Conservation (phyloP, 179 eudicot species). For the Spergularia azorica region DNA sequence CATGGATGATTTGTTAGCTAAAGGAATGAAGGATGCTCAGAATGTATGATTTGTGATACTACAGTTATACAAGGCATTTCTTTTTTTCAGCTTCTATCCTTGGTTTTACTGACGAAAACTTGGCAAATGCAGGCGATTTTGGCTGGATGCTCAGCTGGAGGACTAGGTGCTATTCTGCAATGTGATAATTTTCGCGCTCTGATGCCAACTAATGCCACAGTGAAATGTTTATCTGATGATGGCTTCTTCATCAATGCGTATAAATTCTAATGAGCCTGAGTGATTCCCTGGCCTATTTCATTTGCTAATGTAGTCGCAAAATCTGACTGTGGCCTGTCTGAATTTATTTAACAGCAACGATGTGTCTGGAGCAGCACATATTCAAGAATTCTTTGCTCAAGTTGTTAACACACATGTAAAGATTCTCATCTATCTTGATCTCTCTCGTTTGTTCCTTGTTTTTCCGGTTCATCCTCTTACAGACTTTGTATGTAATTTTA, state of each 20-base stretch:
- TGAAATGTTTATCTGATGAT: constrained; percentile 61
- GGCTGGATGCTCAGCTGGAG: constrained; percentile 75
- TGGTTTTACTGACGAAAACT: background rate
- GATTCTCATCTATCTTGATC: no score
- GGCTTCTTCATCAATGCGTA: constrained; percentile 56
- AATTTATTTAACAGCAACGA: constrained; percentile 50
- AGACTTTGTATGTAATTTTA: no score
- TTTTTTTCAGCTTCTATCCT: background rate
- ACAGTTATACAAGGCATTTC: background rate
- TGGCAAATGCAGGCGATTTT: constrained; percentile 46
- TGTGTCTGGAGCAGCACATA: constrained; percentile 53
- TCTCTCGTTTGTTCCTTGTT: background rate
- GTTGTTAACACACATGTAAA: constrained; percentile 73
- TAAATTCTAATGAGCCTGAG: background rate
- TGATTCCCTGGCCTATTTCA: background rate
- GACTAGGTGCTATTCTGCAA: constrained; percentile 55
- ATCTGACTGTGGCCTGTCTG: background rate
- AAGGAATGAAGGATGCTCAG: constrained; percentile 57
- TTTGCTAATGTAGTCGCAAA: background rate
- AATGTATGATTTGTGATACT: constrained; percentile 34
- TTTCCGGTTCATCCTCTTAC: background rate
- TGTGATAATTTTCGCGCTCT: constrained; percentile 55
- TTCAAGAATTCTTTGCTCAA: constrained; percentile 50
- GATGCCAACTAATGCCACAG: constrained; percentile 43
- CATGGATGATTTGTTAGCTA: constrained; percentile 50